These are phyloP conservation scores for Saturnispora quitensis DNA, from an alignment of 805 yeast species.

Conservation along the genomic window DNA sequence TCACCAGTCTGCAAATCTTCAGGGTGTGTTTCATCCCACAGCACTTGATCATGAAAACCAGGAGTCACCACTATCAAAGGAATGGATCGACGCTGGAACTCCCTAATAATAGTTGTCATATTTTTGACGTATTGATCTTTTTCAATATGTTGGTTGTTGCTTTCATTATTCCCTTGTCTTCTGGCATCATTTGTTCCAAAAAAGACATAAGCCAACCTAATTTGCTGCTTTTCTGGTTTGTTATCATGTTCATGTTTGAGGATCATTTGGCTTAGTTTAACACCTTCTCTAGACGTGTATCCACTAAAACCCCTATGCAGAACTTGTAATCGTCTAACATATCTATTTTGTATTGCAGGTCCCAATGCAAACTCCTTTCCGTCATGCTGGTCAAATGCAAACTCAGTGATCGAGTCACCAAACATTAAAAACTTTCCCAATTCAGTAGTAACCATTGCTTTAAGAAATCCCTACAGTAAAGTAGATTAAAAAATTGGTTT, in stretches of 20 bases:
- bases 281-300: slow-evolving; percentile 58
- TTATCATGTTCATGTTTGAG: slow-evolving; percentile 39
- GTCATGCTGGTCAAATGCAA: slow-evolving; percentile 19
- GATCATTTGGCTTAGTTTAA: slow-evolving; percentile 39
- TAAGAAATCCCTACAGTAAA: too few relatives aligned
- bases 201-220: slow-evolving; percentile 45
- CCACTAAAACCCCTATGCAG: slow-evolving; percentile 72
- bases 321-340: slow-evolving; percentile 56
- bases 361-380: slow-evolving; percentile 23
- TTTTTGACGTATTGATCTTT: slow-evolving; percentile 42
- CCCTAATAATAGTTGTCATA: slow-evolving; percentile 32
- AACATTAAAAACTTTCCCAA: slow-evolving; percentile 23
- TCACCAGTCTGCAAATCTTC: slow-evolving; percentile 33
- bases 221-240: slow-evolving; percentile 23
- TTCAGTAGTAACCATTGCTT: slow-evolving; percentile 2
- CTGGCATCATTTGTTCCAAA: slow-evolving; percentile 75
- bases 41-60: slow-evolving; percentile 39
- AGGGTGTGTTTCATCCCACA: slow-evolving; percentile 30
- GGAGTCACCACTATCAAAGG: slow-evolving; percentile 57
- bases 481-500: too few relatives aligned
- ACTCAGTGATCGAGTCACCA: slow-evolving; percentile 32
- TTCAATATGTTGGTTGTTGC: slow-evolving; percentile 36
- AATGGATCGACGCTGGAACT: slow-evolving; percentile 34
- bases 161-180: slow-evolving; percentile 27
- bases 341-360: slow-evolving; percentile 28